Conservation (phyloP, 768 basidiomycete species). For the Suillus subalutaceus region DNA sequence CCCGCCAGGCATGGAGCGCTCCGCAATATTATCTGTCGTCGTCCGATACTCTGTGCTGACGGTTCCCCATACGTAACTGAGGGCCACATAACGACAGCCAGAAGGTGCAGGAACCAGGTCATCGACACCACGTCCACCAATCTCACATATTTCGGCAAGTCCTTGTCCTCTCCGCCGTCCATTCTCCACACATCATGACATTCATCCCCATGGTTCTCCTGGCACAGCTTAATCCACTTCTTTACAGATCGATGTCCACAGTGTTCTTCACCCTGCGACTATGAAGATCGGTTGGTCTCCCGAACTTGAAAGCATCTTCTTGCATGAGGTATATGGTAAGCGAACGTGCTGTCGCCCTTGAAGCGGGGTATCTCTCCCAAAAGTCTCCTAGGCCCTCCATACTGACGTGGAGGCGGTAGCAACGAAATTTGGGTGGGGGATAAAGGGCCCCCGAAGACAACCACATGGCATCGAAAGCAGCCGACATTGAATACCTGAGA, state of each 20-base stretch:
- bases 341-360: conserved; percentile 1
- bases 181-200: conserved; percentile 10
- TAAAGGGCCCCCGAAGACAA: neutral
- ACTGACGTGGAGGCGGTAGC: conserved; percentile 8
- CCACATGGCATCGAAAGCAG: neutral
- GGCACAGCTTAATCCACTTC: conserved; percentile 12
- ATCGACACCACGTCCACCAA: conserved; percentile 10
- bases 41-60: conserved; percentile 11
- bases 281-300: conserved; percentile 11
- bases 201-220: neutral
- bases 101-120: conserved; percentile 9
- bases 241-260: conserved; percentile 9
- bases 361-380: conserved; percentile 1
- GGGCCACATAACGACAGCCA: conserved; percentile 11
- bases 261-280: conserved; percentile 10
- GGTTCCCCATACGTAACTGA: conserved; percentile 15
- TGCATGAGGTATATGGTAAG: conserved; percentile 10
- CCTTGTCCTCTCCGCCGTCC: neutral
- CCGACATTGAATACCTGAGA: neutral
- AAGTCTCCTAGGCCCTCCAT: neutral
- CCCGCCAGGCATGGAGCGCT: neutral
- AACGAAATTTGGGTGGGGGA: neutral
- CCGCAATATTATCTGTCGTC: conserved; percentile 6
- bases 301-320: conserved; percentile 11
- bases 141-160: conserved; percentile 5